These are phyloP conservation scores for Plectranthus barbatus DNA, from an alignment of 257 asterid genomes.

Conservation along the genomic window DNA sequence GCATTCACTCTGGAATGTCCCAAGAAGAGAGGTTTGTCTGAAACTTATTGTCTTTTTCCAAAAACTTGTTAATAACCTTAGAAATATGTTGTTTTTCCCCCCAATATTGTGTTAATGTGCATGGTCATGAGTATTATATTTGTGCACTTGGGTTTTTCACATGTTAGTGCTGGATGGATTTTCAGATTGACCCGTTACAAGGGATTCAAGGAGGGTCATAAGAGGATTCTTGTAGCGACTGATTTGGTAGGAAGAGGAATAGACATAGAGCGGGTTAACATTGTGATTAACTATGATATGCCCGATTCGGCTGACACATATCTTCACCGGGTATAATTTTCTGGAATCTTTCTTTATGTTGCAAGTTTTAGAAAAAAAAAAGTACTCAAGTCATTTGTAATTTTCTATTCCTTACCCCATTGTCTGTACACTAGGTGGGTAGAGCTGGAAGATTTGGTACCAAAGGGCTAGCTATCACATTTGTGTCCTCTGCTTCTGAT, in stretches of 20 bases:
- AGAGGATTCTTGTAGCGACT: slow-evolving; percentile 89
- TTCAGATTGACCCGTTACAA: slow-evolving; percentile 80
- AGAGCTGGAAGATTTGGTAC: slow-evolving; percentile 96
- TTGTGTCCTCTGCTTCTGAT: slow-evolving; percentile 88
- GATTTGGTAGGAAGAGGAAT: slow-evolving; percentile 97
- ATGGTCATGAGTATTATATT: neutral
- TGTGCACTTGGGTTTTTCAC: neutral
- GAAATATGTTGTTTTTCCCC: no score
- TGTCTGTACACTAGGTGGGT: slow-evolving; percentile 54
- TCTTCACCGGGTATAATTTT: slow-evolving; percentile 59
- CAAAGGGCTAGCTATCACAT: slow-evolving; percentile 89
- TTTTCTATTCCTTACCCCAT: neutral
- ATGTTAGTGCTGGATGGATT: no score
- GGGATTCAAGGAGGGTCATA: slow-evolving; percentile 89
- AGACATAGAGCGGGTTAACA: slow-evolving; percentile 88
- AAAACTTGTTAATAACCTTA: no score
- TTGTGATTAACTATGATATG: slow-evolving; percentile 92
- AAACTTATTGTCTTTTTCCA: neutral
- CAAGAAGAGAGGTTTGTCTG: slow-evolving; percentile 74
- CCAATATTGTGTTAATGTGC: no score
- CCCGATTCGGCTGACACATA: slow-evolving; percentile 95
- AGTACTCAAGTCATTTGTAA: neutral
- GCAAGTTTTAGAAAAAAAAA: neutral
- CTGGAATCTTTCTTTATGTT: neutral
- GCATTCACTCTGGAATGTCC: slow-evolving; percentile 97